Evolutionary conservation across 345 rosid genomes (phyloP).

Genomic region (Lepidium africanum): DNA sequence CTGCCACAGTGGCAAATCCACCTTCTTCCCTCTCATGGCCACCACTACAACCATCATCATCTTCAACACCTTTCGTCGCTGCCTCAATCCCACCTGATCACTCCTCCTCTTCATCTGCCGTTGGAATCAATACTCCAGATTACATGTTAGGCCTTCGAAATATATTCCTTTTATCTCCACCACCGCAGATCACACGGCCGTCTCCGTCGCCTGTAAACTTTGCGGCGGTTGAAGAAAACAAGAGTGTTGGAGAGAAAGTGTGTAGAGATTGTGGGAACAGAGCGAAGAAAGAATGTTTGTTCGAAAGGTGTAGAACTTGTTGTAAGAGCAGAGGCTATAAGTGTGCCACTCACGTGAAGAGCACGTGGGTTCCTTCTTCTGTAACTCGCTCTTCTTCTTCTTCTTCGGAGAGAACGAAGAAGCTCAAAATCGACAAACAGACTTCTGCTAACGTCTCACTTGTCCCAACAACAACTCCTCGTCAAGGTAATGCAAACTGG

Average conservation of each 20-base stretch:
- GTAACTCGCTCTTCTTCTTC: conserved; percentile 38
- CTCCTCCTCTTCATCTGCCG: background rate
- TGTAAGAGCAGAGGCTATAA: conserved; percentile 66
- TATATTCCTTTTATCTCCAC: conserved; percentile 46
- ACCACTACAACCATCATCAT: conserved; percentile 4
- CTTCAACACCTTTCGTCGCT: conserved; percentile 9
- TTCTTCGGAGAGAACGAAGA: conserved; percentile 44
- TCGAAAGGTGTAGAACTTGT: conserved; percentile 70
- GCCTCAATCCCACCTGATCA: conserved; percentile 1
- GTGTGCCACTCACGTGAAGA: conserved; percentile 72
- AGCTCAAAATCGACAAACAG: conserved; percentile 34
- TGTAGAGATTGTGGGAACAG: conserved; percentile 79
- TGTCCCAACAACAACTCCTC: conserved; percentile 34
- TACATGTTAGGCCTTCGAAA: conserved; percentile 67
- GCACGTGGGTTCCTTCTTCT: conserved; percentile 78
- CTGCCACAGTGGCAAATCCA: conserved; percentile 28
- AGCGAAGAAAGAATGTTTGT: conserved; percentile 72
- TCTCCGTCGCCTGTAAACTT: conserved; percentile 14
- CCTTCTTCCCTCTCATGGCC: conserved; percentile 25
- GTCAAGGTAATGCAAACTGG: conserved; percentile 36
- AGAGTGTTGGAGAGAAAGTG: conserved; percentile 30
- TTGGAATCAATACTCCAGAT: conserved; percentile 8
- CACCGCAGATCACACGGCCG: conserved; percentile 24
- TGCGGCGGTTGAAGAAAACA: conserved; percentile 8
- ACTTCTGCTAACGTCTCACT: conserved; percentile 33